Conservation (phyloP, 192 early-diverging fungal species). For the Umbelopsis ramanniana region DNA sequence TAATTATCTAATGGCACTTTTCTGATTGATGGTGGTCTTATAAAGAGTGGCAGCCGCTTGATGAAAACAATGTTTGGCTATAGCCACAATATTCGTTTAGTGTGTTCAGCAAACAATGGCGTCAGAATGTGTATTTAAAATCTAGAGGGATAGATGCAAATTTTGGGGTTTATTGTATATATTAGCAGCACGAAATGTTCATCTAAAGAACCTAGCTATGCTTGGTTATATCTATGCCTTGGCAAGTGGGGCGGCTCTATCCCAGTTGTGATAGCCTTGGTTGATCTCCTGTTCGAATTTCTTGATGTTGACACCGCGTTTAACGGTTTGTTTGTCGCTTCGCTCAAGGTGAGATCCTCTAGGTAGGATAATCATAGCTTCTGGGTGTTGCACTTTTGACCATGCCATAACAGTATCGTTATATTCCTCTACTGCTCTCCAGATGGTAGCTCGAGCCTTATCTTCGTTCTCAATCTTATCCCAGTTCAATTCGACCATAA, state of each 20-base stretch:
- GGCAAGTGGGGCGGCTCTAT: background rate
- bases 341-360: conserved; percentile 5
- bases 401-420: conserved; percentile 8
- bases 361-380: background rate
- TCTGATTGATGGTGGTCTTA: too few relatives aligned
- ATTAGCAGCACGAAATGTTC: too few relatives aligned
- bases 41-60: too few relatives aligned
- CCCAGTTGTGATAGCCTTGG: conserved; percentile 1
- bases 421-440: background rate
- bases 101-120: too few relatives aligned
- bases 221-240: background rate
- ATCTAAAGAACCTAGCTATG: too few relatives aligned
- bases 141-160: too few relatives aligned
- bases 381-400: background rate
- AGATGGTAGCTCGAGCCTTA: background rate
- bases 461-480: background rate
- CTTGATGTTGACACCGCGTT: conserved; percentile 3
- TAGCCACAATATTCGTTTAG: too few relatives aligned
- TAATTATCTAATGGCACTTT: too few relatives aligned
- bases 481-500: conserved; percentile 12
- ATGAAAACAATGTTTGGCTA: too few relatives aligned
- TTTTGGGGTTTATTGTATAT: too few relatives aligned
- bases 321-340: conserved; percentile 9
- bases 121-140: too few relatives aligned
- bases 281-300: background rate